phyloP scores from a whole-genome alignment of 2,329 filamentous ascomycete genomes.

The Epichloe aotearoae region DNA sequence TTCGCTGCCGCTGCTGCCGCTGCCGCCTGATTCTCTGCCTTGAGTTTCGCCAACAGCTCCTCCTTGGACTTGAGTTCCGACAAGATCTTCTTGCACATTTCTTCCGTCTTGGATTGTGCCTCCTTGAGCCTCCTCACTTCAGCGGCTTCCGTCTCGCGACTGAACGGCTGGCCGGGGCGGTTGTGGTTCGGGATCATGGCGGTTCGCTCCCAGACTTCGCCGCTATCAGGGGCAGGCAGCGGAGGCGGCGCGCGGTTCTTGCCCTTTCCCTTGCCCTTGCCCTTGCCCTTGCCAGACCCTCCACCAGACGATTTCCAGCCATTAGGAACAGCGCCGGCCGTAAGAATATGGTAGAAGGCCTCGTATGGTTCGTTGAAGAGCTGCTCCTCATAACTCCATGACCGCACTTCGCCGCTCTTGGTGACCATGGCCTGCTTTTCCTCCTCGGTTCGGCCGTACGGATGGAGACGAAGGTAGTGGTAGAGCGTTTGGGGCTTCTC shows the following conservation, averaged over 20 bases:
- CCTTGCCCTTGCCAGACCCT: slow-evolving; percentile 30
- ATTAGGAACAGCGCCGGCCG: slow-evolving; percentile 49
- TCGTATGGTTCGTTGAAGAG: slow-evolving; percentile 96
- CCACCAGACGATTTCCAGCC: slow-evolving; percentile 28
- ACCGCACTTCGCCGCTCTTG: slow-evolving; percentile 52
- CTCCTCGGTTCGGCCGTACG: slow-evolving; percentile 72
- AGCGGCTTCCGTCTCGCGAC: slow-evolving; percentile 52
- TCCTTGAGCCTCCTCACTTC: slow-evolving; percentile 49
- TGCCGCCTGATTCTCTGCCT: slow-evolving; percentile 45
- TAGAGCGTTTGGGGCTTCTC: slow-evolving; percentile 96
- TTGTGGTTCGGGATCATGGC: slow-evolving; percentile 62
- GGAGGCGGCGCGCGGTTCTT: slow-evolving; percentile 28
- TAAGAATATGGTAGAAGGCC: slow-evolving; percentile 78
- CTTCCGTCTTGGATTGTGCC: slow-evolving; percentile 49
- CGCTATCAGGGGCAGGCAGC: slow-evolving; percentile 24
- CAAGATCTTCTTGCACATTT: slow-evolving; percentile 45
- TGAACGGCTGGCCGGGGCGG: slow-evolving; percentile 58
- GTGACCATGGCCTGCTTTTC: slow-evolving; percentile 48
- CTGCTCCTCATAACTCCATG: slow-evolving; percentile 84
- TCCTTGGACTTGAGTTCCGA: slow-evolving; percentile 53
- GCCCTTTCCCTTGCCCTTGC: slow-evolving; percentile 37
- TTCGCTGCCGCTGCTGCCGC: slow-evolving; percentile 18
- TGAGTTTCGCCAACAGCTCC: slow-evolving; percentile 44
- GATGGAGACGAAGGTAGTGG: slow-evolving; percentile 82
- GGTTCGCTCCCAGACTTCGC: slow-evolving; percentile 50